These are phyloP conservation scores for Fraxinus quadrangulata DNA, from an alignment of 257 asterid genomes.

Conservation along the genomic window DNA sequence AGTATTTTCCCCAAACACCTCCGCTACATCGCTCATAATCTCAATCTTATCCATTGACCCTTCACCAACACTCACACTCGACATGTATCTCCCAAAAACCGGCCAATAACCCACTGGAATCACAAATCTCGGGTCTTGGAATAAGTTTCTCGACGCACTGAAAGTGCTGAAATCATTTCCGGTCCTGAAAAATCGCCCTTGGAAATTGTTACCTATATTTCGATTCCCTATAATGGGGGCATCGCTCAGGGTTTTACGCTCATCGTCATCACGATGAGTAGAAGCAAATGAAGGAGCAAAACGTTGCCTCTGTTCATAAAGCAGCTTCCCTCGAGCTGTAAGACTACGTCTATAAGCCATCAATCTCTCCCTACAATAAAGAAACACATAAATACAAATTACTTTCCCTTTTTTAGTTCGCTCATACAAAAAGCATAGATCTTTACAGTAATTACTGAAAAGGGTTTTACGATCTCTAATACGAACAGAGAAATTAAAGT, in stretches of 20 bases:
- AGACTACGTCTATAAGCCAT: constrained; percentile 84
- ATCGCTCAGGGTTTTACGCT: constrained; percentile 30
- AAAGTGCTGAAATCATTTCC: constrained; percentile 32
- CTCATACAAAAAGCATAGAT: not conserved
- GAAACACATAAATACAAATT: not conserved
- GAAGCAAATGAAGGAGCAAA: constrained; percentile 55
- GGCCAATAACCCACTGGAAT: constrained; percentile 44
- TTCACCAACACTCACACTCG: constrained; percentile 54
- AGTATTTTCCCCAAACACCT: constrained; percentile 56
- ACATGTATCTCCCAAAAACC: constrained; percentile 52
- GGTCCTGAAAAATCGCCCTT: constrained; percentile 27
- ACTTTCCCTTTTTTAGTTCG: not conserved
- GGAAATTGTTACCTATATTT: constrained; percentile 33
- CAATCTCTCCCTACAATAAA: not conserved
- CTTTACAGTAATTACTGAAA: not conserved
- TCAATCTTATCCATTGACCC: constrained; percentile 57
- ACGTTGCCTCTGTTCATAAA: constrained; percentile 54
- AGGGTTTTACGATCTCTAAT: not conserved
- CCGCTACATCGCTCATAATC: constrained; percentile 55
- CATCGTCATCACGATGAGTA: constrained; percentile 42
- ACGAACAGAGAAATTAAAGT: not conserved
- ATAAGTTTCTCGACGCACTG: constrained; percentile 32
- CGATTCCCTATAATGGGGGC: constrained; percentile 23
- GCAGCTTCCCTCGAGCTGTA: constrained; percentile 58
- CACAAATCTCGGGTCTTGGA: constrained; percentile 42